Conservation (phyloP, 1,284 basidiomycete genomes). For the Apiotrichum domesticum region DNA sequence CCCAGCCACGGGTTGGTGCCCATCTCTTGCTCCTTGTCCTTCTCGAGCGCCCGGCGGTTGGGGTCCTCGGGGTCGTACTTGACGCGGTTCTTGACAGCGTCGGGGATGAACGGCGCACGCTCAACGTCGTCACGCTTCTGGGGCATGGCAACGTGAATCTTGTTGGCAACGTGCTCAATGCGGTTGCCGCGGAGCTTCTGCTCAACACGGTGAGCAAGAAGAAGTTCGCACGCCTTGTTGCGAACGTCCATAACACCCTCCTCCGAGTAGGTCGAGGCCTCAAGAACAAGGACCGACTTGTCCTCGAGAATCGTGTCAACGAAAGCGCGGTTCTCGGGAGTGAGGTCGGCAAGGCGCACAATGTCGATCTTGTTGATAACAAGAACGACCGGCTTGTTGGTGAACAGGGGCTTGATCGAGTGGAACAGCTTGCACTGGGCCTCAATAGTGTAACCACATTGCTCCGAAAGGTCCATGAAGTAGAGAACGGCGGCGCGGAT, state of each 20-base stretch:
- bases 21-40: conserved; percentile 62
- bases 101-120: conserved; percentile 79
- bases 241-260: conserved; percentile 94
- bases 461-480: conserved; percentile 95
- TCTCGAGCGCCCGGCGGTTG: conserved; percentile 61
- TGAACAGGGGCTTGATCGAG: conserved; percentile 92
- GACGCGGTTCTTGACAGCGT: conserved; percentile 63
- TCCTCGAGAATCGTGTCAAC: conserved; percentile 77
- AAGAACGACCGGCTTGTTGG: conserved; percentile 81
- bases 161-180: conserved; percentile 82
- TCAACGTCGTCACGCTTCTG: conserved; percentile 78
- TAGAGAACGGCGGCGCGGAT: conserved; percentile 85
- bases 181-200: conserved; percentile 87
- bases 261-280: conserved; percentile 86
- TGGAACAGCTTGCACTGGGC: conserved; percentile 95
- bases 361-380: conserved; percentile 97
- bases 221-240: conserved; percentile 83
- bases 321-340: conserved; percentile 63
- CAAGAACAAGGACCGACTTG: conserved; percentile 65
- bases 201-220: conserved; percentile 88
- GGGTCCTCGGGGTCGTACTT: conserved; percentile 84
- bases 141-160: conserved; percentile 88
- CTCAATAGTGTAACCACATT: conserved; percentile 90
- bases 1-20: conserved; percentile 74
- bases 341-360: conserved; percentile 71